Evolutionary conservation across 495 filamentous ascomycete genomes (phyloP), one percentile per base, ranked within the genome.

Genomic region (Aspergillus affinis): DNA sequence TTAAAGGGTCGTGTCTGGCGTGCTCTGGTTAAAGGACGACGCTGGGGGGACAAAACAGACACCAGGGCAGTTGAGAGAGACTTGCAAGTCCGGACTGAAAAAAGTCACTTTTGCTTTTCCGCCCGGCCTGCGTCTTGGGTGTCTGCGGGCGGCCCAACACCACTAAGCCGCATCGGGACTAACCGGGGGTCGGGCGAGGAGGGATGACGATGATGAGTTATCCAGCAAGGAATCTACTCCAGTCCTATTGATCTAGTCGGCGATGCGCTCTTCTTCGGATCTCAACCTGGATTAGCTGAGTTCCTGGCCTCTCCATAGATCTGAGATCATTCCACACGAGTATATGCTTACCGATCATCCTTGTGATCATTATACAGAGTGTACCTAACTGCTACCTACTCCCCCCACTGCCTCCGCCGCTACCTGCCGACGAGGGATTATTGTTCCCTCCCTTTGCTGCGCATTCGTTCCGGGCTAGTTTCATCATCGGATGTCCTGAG

Each of bases 81-180:
- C 23, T 48, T 49, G 50, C 49, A 59, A 61, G 58, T 57, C 36
- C 53, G 49, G 51, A 48, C 61, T 60, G 63, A 64, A 70, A 70
- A 41, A 70, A 70, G 72, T 75, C 67, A 67, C 65, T 65, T 68
- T 56, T 58, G 66, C 62, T 65, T 63, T 61, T 64, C 65, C 59
- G 59, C 55, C 59, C 48, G 58, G 65, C 36, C 51, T 62, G 71
- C 75, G 69, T 62, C 61, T 73, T 70, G 19, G 72, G 73, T 64
- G 21, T 47, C 67, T 72, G 62, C 54, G 57, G 68, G 57, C 59
- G 32, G 57, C 75, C 65, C 63, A 61, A 54, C 61, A 18, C 13
- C 4, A 68, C 63, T 69, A 70, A n/a, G 69, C 54, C 69, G 32
- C 58, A 54, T 66, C 61, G 62, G 68, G 59, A 45, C 48, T 59